Evolutionary conservation across 768 basidiomycete genomes (phyloP).

Genomic region (Termitomyces sp.): DNA sequence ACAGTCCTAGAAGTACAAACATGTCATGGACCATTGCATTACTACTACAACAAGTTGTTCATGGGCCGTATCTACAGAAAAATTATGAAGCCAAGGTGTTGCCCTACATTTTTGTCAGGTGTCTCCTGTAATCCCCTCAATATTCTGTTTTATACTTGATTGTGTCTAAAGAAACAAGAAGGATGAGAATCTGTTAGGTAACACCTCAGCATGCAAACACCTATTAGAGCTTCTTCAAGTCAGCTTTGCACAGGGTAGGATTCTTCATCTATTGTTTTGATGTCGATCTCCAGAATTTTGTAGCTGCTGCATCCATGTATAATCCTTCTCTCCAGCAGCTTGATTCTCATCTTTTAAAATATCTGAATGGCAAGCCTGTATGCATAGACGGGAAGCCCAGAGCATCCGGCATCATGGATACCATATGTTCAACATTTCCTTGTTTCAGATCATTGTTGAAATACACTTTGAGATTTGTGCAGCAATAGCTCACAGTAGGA

Average conservation of each 20-base stretch:
- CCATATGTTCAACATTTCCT: conserved; percentile 32
- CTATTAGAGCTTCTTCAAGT: conserved; percentile 59
- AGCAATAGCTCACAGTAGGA: conserved; percentile 67
- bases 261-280: background rate
- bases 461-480: conserved; percentile 51
- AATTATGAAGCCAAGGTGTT: conserved; percentile 42
- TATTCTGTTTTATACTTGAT: background rate
- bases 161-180: conserved; percentile 49
- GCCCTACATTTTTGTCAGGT: conserved; percentile 59
- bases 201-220: conserved; percentile 64
- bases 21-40: conserved; percentile 77
- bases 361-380: conserved; percentile 63
- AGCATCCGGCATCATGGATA: conserved; percentile 74
- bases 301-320: conserved; percentile 63
- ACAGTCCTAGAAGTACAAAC: conserved; percentile 57
- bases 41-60: conserved; percentile 65
- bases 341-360: conserved; percentile 66
- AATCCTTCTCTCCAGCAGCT: conserved; percentile 60
- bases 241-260: conserved; percentile 59
- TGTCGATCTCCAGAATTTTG: background rate
- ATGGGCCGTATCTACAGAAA: conserved; percentile 62
- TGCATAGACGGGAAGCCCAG: conserved; percentile 74
- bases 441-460: background rate
- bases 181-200: conserved; percentile 72
- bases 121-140: background rate